Evolutionary conservation across 1,139 yeast genomes (phyloP).

Genomic region (Diutina pseudorugosa): DNA sequence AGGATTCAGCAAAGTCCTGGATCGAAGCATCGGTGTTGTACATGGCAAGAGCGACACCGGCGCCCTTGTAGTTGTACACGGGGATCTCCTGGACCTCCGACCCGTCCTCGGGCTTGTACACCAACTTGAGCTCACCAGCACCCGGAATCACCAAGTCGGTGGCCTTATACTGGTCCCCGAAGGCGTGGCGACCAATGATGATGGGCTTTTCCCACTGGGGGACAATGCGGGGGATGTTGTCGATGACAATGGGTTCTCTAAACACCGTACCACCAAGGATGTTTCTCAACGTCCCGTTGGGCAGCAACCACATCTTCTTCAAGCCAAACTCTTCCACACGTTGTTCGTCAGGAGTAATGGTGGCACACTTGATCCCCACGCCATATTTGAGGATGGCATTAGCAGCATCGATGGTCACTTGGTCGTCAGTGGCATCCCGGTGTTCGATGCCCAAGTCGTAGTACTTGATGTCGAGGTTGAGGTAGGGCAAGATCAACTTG

Average conservation of each 20-base stretch:
- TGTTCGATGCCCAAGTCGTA: conserved; percentile 79
- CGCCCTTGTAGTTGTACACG: conserved; percentile 60
- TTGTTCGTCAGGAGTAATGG: conserved; percentile 97
- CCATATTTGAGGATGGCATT: conserved; percentile 79
- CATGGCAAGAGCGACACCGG: conserved; percentile 90
- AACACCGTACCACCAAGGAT: conserved; percentile 92
- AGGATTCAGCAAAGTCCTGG: conserved; percentile 80
- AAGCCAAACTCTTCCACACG: conserved; percentile 81
- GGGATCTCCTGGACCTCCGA: conserved; percentile 39
- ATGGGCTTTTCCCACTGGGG: conserved; percentile 94
- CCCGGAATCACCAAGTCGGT: conserved; percentile 71
- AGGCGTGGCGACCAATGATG: conserved; percentile 94
- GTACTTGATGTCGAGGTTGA: conserved; percentile 82
- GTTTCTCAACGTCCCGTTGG: conserved; percentile 93
- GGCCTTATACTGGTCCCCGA: conserved; percentile 94
- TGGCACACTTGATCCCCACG: conserved; percentile 94
- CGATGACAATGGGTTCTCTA: conserved; percentile 92
- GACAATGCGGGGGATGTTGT: conserved; percentile 75
- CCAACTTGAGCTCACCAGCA: conserved; percentile 70
- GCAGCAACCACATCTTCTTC: conserved; percentile 95
- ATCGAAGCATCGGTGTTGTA: conserved; percentile 91
- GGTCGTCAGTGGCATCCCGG: conserved; percentile 80
- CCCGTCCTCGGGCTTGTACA: conserved; percentile 69
- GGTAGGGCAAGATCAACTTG: conserved; percentile 70
- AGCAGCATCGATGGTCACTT: conserved; percentile 84